A percentile compares a stretch with the other conserved stretches of the same genome.
These are phyloP conservation scores for Coemansia sp. DNA, from an alignment of 192 early-diverging fungal genomes.

Conservation along the genomic window DNA sequence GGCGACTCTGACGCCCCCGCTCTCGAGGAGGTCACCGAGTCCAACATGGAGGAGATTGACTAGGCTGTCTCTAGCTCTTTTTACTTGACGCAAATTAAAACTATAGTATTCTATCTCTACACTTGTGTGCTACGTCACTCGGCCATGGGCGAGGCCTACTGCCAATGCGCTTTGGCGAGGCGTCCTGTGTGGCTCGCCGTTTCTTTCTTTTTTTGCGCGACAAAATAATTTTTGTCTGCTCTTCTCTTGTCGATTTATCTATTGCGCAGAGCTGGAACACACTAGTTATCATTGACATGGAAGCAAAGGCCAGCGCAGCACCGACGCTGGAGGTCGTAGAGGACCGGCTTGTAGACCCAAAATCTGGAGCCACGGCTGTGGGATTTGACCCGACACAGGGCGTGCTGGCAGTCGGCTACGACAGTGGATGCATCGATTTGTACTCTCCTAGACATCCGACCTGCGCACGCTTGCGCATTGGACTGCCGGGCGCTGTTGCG, in stretches of 20 bases:
- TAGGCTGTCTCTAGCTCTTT: conserved; percentile 30
- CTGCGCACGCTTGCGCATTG: conserved; percentile 5
- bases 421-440: conserved; percentile 22
- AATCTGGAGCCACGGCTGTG: conserved; percentile 25
- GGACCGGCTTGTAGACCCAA: conserved; percentile 25
- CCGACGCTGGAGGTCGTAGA: conserved; percentile 11
- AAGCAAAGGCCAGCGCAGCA: background rate
- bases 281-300: background rate
- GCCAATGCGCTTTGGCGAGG: too few relatives aligned
- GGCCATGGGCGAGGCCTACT: background rate
- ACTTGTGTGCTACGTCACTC: background rate
- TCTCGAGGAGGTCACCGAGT: conserved; percentile 56
- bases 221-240: too few relatives aligned
- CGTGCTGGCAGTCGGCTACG: conserved; percentile 25
- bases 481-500: background rate
- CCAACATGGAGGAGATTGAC: conserved; percentile 71
- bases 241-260: background rate
- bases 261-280: background rate
- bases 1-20: conserved; percentile 52
- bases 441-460: conserved; percentile 11
- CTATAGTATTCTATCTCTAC: too few relatives aligned
- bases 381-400: conserved; percentile 36
- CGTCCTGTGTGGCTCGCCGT: too few relatives aligned
- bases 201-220: background rate
- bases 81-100: background rate